These are phyloP conservation scores for Suhomyces canberraensis DNA, from an alignment of 805 yeast genomes.

Conservation along the genomic window DNA sequence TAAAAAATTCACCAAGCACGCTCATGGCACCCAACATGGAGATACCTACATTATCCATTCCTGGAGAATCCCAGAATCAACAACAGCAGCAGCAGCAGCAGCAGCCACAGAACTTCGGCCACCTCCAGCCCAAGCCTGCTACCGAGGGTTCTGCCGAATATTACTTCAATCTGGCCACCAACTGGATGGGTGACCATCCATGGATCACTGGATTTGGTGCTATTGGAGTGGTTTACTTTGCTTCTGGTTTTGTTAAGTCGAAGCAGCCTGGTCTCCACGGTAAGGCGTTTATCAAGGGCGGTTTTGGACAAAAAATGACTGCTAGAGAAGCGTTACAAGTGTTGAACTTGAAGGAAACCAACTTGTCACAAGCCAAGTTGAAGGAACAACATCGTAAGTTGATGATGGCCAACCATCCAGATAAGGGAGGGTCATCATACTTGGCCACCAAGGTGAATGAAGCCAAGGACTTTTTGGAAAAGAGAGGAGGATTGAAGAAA, in stretches of 20 bases:
- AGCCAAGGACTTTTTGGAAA: conserved; percentile 80
- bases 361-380: conserved; percentile 58
- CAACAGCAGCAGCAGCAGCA: conserved; percentile 18
- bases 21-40: conserved; percentile 37
- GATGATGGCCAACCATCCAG: conserved; percentile 91
- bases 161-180: conserved; percentile 59
- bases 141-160: conserved; percentile 51
- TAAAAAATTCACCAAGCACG: neutral
- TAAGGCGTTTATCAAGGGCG: conserved; percentile 75
- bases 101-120: conserved; percentile 34
- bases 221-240: conserved; percentile 58
- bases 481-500: conserved; percentile 53
- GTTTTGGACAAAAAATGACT: conserved; percentile 88
- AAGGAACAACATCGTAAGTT: conserved; percentile 79
- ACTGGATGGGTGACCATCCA: conserved; percentile 74
- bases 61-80: conserved; percentile 42
- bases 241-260: conserved; percentile 64
- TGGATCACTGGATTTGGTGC: conserved; percentile 68
- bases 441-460: conserved; percentile 90
- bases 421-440: conserved; percentile 88
- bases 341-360: conserved; percentile 68
- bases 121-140: conserved; percentile 38
- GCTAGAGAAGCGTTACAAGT: conserved; percentile 86
- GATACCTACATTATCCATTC: conserved; percentile 54
- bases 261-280: conserved; percentile 67